Conservation (phyloP, 768 basidiomycete genomes). For the Tremella fuciformis region DNA sequence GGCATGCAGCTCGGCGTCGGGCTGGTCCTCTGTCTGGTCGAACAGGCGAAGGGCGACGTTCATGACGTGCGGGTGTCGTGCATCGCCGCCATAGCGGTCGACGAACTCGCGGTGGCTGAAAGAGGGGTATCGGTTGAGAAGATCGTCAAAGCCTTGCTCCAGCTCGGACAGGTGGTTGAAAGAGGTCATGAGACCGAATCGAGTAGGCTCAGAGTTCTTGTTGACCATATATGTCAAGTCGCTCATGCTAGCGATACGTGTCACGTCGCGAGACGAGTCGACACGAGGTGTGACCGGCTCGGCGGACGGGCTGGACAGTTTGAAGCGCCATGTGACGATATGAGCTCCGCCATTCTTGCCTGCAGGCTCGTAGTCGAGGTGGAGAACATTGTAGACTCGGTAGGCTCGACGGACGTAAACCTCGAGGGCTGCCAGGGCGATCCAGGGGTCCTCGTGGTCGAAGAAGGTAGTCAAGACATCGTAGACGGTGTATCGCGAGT, state of each 20-base stretch:
- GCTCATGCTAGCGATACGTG: slow-evolving; percentile 86
- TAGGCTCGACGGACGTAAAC: slow-evolving; percentile 95
- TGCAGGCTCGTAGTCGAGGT: slow-evolving; percentile 92
- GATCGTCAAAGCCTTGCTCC: slow-evolving; percentile 68
- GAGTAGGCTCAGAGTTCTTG: slow-evolving; percentile 74
- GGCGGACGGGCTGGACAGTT: slow-evolving; percentile 69
- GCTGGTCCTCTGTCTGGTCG: slow-evolving; percentile 69
- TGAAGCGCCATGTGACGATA: slow-evolving; percentile 91
- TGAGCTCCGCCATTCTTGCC: slow-evolving; percentile 79
- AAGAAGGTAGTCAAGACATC: slow-evolving; percentile 97
- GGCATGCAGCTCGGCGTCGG: slow-evolving; percentile 72
- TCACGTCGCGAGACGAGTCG: slow-evolving; percentile 57
- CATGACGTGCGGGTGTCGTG: slow-evolving; percentile 84
- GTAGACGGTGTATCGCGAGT: slow-evolving; percentile 93
- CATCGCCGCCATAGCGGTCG: slow-evolving; percentile 69
- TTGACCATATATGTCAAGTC: slow-evolving; percentile 92
- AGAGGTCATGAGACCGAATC: slow-evolving; percentile 86
- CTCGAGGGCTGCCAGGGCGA: slow-evolving; percentile 87
- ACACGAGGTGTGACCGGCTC: slow-evolving; percentile 56
- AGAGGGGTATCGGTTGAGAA: slow-evolving; percentile 68
- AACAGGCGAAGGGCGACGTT: slow-evolving; percentile 90
- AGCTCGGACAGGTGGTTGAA: slow-evolving; percentile 73
- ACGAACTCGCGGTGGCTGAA: slow-evolving; percentile 70
- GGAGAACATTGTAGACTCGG: slow-evolving; percentile 83
- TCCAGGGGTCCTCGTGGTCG: slow-evolving; percentile 76